phyloP scores from a whole-genome alignment of 495 filamentous ascomycete genomes.

The Oleoguttula mirabilis region DNA sequence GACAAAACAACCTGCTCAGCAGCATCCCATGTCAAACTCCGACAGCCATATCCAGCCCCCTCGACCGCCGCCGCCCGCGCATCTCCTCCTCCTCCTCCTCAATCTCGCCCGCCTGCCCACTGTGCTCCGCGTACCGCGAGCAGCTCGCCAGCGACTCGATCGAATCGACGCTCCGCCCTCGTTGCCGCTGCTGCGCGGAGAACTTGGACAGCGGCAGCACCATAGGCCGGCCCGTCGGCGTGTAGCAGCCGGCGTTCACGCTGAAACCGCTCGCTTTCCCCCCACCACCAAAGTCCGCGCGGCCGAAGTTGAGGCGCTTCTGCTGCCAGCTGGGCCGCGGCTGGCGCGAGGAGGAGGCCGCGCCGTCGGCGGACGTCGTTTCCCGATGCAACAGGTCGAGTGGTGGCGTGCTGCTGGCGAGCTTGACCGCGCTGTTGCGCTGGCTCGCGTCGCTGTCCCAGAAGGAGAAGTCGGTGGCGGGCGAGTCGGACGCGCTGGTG shows the following conservation, averaged over 20 bases:
- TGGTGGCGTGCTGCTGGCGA: background rate
- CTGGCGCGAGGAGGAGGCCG: background rate
- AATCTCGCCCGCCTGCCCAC: conserved; percentile 12
- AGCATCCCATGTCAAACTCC: too few species aligned
- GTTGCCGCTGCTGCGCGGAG: background rate
- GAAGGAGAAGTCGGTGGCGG: conserved; percentile 1
- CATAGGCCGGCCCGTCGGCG: conserved; percentile 1
- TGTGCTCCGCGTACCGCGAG: background rate
- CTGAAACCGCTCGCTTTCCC: background rate
- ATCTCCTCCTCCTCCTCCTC: conserved; percentile 11
- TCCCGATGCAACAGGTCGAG: background rate
- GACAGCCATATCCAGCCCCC: conserved; percentile 3
- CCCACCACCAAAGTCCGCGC: background rate
- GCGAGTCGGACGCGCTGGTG: conserved; percentile 1
- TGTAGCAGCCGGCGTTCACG: conserved; percentile 9
- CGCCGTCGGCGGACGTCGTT: background rate
- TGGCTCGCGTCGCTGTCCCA: conserved; percentile 7
- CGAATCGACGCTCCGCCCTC: background rate
- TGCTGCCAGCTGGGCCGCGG: conserved; percentile 5
- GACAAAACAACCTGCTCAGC: too few species aligned
- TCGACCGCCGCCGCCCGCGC: background rate
- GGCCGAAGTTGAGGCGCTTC: background rate
- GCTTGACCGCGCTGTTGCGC: conserved; percentile 2
- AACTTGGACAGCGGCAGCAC: background rate
- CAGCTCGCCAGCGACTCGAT: conserved; percentile 3